phyloP scores from a whole-genome alignment of 805 yeast genomes.

The Starmerella sirachaensis region DNA sequence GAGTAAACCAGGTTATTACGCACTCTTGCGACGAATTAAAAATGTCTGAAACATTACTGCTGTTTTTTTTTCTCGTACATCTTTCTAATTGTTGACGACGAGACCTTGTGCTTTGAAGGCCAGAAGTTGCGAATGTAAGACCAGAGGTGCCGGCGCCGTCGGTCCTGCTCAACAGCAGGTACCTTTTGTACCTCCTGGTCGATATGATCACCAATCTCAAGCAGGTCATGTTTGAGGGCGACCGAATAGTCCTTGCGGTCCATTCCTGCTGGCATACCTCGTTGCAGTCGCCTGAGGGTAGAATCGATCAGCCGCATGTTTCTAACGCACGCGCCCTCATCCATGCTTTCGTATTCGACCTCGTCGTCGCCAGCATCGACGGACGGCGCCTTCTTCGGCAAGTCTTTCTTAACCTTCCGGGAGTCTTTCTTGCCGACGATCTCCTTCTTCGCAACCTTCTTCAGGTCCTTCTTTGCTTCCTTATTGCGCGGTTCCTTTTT shows the following conservation, averaged over 20 bases:
- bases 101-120: conserved; percentile 57
- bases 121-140: conserved; percentile 71
- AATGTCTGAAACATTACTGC: background rate
- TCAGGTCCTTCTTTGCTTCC: conserved; percentile 19
- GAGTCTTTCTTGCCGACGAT: conserved; percentile 1
- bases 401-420: conserved; percentile 10
- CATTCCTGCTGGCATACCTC: conserved; percentile 54
- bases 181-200: conserved; percentile 29
- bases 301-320: conserved; percentile 54
- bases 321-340: conserved; percentile 54
- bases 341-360: conserved; percentile 65
- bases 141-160: conserved; percentile 60
- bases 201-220: conserved; percentile 65
- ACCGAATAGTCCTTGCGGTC: conserved; percentile 68
- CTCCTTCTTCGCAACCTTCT: conserved; percentile 10
- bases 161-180: conserved; percentile 28
- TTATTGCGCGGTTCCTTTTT: conserved; percentile 15
- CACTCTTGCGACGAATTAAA: too few relatives aligned
- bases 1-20: too few relatives aligned
- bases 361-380: conserved; percentile 20
- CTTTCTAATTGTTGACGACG: conserved; percentile 52
- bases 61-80: conserved; percentile 45
- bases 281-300: conserved; percentile 52
- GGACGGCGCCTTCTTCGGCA: conserved; percentile 12
- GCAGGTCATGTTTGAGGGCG: conserved; percentile 53